Evolutionary conservation across 2,329 filamentous ascomycete genomes (phyloP).

Genomic region (Paraphoma sp.): DNA sequence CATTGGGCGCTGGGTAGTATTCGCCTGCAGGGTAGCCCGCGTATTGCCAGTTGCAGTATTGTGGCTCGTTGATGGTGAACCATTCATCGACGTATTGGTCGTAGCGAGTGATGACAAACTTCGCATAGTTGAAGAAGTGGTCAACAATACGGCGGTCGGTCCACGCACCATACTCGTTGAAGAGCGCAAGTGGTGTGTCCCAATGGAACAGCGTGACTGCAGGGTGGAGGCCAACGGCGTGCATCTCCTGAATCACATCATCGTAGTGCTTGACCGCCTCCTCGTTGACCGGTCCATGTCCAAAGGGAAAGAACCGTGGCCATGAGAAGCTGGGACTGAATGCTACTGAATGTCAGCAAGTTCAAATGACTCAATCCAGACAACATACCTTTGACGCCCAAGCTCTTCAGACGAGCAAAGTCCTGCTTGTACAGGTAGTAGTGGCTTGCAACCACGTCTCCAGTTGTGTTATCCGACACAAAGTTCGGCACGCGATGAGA

Average conservation of each 20-base stretch:
- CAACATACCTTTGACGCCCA: conserved; percentile 35
- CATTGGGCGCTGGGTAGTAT: conserved; percentile 55
- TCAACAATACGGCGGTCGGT: conserved; percentile 49
- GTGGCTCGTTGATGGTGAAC: conserved; percentile 53
- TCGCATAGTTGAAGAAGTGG: conserved; percentile 52
- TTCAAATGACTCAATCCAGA: background rate
- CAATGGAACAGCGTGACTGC: conserved; percentile 52
- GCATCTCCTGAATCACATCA: conserved; percentile 47
- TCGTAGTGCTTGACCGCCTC: conserved; percentile 49
- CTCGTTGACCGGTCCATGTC: conserved; percentile 46
- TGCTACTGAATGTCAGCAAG: conserved; percentile 8
- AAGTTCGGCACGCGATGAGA: conserved; percentile 49
- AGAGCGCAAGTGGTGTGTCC: conserved; percentile 52
- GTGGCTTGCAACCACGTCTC: conserved; percentile 50
- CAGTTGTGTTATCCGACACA: conserved; percentile 51
- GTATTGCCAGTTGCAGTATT: conserved; percentile 54
- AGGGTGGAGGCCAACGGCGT: conserved; percentile 44
- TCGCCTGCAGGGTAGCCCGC: conserved; percentile 52
- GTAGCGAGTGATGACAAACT: conserved; percentile 51
- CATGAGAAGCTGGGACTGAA: conserved; percentile 49
- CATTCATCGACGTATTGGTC: conserved; percentile 50
- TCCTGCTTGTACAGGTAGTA: conserved; percentile 55
- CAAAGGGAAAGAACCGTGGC: conserved; percentile 49
- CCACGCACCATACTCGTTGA: conserved; percentile 52
- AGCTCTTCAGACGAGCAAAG: conserved; percentile 44